Conservation (phyloP, 805 yeast species). For the Saccharomyces kudriavzevii region DNA sequence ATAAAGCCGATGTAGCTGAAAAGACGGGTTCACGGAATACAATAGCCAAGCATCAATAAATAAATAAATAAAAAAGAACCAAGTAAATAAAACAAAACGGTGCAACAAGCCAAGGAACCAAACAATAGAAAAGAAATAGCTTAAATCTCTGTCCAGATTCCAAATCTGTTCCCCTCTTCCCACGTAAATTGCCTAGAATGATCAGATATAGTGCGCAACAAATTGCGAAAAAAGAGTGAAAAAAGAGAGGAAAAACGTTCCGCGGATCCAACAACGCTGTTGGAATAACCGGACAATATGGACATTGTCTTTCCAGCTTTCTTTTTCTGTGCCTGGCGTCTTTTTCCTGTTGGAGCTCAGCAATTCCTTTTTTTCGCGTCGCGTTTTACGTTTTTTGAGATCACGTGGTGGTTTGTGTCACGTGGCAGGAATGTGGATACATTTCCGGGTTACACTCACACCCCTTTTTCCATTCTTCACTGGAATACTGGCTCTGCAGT, state of each 20-base stretch:
- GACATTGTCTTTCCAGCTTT: neutral
- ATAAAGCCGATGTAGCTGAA: neutral
- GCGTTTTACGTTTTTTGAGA: neutral
- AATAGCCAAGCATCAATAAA: neutral
- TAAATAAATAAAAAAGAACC: neutral
- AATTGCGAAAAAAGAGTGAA: neutral
- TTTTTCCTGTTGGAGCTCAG: neutral
- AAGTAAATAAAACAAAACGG: neutral
- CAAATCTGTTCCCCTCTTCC: neutral
- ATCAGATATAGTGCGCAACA: neutral
- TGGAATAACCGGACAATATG: neutral
- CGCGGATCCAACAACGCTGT: neutral
- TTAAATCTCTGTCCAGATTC: neutral
- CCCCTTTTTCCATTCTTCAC: neutral
- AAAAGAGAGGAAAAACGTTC: neutral
- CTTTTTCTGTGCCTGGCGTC: neutral
- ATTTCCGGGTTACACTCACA: neutral
- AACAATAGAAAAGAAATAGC: neutral
- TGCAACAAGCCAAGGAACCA: neutral
- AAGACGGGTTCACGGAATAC: neutral
- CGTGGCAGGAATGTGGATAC: neutral
- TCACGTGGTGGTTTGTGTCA: neutral
- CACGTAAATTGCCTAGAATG: neutral
- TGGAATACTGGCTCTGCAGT: neutral
- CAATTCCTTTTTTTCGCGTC: neutral